Evolutionary conservation across 2,329 filamentous ascomycete species (phyloP).

Genomic region (Chalaropsis ovoidea): DNA sequence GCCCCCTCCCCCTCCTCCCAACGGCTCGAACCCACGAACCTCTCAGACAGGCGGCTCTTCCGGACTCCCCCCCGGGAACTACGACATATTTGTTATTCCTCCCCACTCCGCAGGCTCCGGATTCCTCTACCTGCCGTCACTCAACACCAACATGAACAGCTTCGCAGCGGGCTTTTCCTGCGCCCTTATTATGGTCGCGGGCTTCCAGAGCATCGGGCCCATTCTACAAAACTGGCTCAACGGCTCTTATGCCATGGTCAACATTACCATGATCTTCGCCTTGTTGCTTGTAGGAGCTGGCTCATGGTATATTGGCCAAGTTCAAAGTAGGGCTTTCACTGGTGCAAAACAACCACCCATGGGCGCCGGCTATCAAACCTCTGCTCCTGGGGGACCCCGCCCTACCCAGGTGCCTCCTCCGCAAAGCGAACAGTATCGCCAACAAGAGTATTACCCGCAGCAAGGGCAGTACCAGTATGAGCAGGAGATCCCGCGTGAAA

Average conservation of each 20-base stretch:
- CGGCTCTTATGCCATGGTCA: conserved; percentile 59
- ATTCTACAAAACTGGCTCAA: conserved; percentile 64
- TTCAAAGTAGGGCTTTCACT: conserved; percentile 31
- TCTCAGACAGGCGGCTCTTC: conserved; percentile 36
- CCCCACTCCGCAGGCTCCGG: conserved; percentile 80
- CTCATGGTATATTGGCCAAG: conserved; percentile 55
- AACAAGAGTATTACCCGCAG: conserved; percentile 32
- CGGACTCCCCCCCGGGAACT: conserved; percentile 76
- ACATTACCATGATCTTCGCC: conserved; percentile 61
- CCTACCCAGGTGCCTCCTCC: conserved; percentile 30
- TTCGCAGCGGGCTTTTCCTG: conserved; percentile 79
- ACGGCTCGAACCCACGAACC: conserved; percentile 66
- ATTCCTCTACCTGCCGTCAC: conserved; percentile 86
- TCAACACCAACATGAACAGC: conserved; percentile 77
- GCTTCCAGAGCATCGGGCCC: conserved; percentile 66
- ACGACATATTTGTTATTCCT: conserved; percentile 95
- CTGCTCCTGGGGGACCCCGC: conserved; percentile 27
- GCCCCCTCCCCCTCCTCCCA: conserved; percentile 60
- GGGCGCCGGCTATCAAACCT: conserved; percentile 21
- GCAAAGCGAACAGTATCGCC: conserved; percentile 27
- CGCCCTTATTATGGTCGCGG: conserved; percentile 59
- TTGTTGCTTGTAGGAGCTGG: conserved; percentile 63
- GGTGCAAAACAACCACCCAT: conserved; percentile 22
- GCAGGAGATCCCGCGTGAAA: conserved; percentile 3
- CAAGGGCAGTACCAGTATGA: conserved; percentile 30